These are phyloP conservation scores for Trichoderma endophyticum DNA, from an alignment of 2,329 filamentous ascomycete genomes.

Conservation along the genomic window DNA sequence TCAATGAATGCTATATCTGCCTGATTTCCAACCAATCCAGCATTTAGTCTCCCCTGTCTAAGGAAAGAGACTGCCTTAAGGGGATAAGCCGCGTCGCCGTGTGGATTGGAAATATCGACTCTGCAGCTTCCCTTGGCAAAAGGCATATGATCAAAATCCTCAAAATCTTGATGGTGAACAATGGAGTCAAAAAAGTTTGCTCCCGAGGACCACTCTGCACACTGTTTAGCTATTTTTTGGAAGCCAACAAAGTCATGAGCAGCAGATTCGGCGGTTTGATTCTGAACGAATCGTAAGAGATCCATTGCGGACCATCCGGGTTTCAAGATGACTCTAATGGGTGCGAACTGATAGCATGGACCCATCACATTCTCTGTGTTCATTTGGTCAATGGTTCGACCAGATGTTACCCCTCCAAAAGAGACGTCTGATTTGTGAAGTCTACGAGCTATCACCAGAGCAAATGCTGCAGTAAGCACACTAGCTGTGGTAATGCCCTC, in stretches of 20 bases:
- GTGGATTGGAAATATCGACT: neutral
- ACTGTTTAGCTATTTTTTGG: slow-evolving; percentile 23
- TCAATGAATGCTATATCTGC: neutral
- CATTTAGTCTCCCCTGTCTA: neutral
- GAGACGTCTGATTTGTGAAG: slow-evolving; percentile 25
- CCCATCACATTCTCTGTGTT: slow-evolving; percentile 29
- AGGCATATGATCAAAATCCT: slow-evolving; percentile 29
- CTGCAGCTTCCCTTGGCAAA: slow-evolving; percentile 23
- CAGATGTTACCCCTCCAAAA: slow-evolving; percentile 29
- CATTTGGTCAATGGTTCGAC: slow-evolving; percentile 24
- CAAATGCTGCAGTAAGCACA: slow-evolving; percentile 30
- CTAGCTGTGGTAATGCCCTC: slow-evolving; percentile 28
- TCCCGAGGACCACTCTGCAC: slow-evolving; percentile 23
- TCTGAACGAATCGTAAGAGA: slow-evolving; percentile 25
- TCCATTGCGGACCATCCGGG: slow-evolving; percentile 24
- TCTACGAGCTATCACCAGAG: slow-evolving; percentile 25
- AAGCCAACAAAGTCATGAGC: slow-evolving; percentile 27
- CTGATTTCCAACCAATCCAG: neutral
- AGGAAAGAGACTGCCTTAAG: neutral
- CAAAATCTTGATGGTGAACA: slow-evolving; percentile 29
- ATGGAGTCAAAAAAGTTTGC: slow-evolving; percentile 27
- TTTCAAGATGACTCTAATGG: slow-evolving; percentile 27
- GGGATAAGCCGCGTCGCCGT: neutral
- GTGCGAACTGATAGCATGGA: slow-evolving; percentile 31
- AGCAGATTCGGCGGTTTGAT: slow-evolving; percentile 26